Evolutionary conservation across 768 basidiomycete species (phyloP).

Genomic region (Boletus subcaerulescens): DNA sequence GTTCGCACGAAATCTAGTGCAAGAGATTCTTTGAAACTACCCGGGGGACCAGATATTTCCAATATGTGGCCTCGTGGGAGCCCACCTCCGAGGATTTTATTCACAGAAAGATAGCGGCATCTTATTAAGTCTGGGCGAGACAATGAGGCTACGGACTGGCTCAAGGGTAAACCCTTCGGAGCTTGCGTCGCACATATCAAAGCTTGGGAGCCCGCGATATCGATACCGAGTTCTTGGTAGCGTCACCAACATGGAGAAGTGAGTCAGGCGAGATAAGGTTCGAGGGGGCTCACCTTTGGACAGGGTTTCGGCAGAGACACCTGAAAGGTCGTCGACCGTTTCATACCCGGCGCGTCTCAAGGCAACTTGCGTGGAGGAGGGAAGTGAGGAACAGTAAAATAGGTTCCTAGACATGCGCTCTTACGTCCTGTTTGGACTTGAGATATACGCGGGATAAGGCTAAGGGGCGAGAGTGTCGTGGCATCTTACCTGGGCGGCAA

Average conservation of each 20-base stretch:
- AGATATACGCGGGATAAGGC: conserved; percentile 1
- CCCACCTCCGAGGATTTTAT: conserved; percentile 62
- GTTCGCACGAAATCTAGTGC: conserved; percentile 47
- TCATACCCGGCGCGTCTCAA: conserved; percentile 57
- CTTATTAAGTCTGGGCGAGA: conserved; percentile 14
- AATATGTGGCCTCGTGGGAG: conserved; percentile 58
- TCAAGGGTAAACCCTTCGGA: conserved; percentile 35
- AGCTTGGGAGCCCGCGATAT: conserved; percentile 43
- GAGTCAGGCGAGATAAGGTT: neutral
- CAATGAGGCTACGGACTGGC: conserved; percentile 56
- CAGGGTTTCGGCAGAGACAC: conserved; percentile 43
- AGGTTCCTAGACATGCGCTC: conserved; percentile 39
- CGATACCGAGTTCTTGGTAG: conserved; percentile 48
- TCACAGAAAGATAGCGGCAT: conserved; percentile 45
- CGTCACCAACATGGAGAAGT: neutral
- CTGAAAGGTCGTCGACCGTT: conserved; percentile 49
- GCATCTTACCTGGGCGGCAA: conserved; percentile 4
- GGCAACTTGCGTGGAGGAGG: conserved; percentile 43
- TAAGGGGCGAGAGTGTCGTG: neutral
- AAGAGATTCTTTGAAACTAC: conserved; percentile 59
- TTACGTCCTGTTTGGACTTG: neutral
- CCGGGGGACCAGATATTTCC: conserved; percentile 77
- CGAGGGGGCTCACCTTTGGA: conserved; percentile 43
- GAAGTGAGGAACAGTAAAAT: conserved; percentile 44
- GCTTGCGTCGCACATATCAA: conserved; percentile 43